Conservation (phyloP, 139 green algal genomes). For the Chlorella sp. region DNA sequence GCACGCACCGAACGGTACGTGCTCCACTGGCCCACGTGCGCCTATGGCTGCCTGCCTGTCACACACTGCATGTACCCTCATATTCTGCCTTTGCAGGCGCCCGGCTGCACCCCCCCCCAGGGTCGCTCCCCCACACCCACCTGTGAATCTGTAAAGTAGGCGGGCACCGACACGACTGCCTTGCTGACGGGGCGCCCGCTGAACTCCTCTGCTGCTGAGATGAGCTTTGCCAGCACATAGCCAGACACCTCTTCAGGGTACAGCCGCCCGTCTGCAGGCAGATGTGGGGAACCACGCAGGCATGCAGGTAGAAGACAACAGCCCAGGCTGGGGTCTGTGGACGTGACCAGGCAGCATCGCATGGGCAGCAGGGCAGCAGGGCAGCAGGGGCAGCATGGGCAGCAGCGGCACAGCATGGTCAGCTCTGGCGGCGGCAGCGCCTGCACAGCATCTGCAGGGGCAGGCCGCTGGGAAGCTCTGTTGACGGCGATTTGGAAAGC, state of each 20-base stretch:
- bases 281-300: too few relatives aligned
- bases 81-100: too few relatives aligned
- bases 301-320: not conserved
- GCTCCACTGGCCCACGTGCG: not conserved
- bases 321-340: not conserved
- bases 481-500: too few relatives aligned
- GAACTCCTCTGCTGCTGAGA: conserved; percentile 64
- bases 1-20: too few relatives aligned
- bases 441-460: too few relatives aligned
- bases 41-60: not conserved
- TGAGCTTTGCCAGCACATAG: conserved; percentile 67
- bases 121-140: not conserved
- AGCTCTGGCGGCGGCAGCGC: too few relatives aligned
- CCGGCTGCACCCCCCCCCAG: too few relatives aligned
- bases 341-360: not conserved
- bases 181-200: conserved; percentile 55
- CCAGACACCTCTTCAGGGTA: conserved; percentile 86
- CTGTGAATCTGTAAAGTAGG: conserved; percentile 83
- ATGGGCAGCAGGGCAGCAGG: not conserved
- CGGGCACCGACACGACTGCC: conserved; percentile 91
- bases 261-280: conserved; percentile 11
- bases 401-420: not conserved
- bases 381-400: too few relatives aligned
- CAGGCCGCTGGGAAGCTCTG: too few relatives aligned
- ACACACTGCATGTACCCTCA: too few relatives aligned